Evolutionary conservation across 2,329 filamentous ascomycete species (phyloP), one percentile per base, ranked within the genome.

Genomic region (Cladosporium colombiae): DNA sequence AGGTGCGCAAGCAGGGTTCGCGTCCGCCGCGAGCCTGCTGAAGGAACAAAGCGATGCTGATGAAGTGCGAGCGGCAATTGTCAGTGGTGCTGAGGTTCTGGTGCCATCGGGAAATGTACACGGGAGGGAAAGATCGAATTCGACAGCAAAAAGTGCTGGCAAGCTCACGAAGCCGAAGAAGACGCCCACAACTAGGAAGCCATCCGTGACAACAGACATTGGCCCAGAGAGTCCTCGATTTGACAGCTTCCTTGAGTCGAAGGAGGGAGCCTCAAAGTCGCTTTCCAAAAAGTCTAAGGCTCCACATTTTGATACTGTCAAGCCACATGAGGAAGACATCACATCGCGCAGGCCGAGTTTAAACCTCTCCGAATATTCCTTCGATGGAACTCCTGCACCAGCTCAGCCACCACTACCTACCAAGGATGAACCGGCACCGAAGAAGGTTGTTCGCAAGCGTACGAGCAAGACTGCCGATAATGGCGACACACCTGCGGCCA

Each of bases 281-380:
- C 23, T 16, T 29, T 14, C 25, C 25, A 23, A 56, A 21, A 18
- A 33, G 11, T 31, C 27, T 2, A 56, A 2, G 27, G 11, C 18
- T 8, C 5, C 55, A 3, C 33, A 62, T 5, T 16, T 27, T 14
- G 52, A 55, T 31, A 2, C 27, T 4, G 27, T 21, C n/a, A 21
- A n/a, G 27, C 18, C 52, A 21, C 27, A 18, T n/a, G 8, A 18
- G 10, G 31, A 62, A 8, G 25, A 29, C 52, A 11, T 44, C 25
- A n/a, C 25, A 21, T 62, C 65, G 23, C 65, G 67, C 23, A 62
- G 58, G 6, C 65, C 69, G 6, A 72, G 67, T 55, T 63, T 68
- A 29, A 66, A 65, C 5, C 33, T 72, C 11, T 71, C 70, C 2
- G 68, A 68, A 21, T 67, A 66, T 62, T 66, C 69, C 16, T 70